A percentile compares a stretch with the other conserved stretches of the same genome.
Evolutionary conservation across 2,329 filamentous ascomycete genomes (phyloP).

Genomic region (Sclerotinia borealis): DNA sequence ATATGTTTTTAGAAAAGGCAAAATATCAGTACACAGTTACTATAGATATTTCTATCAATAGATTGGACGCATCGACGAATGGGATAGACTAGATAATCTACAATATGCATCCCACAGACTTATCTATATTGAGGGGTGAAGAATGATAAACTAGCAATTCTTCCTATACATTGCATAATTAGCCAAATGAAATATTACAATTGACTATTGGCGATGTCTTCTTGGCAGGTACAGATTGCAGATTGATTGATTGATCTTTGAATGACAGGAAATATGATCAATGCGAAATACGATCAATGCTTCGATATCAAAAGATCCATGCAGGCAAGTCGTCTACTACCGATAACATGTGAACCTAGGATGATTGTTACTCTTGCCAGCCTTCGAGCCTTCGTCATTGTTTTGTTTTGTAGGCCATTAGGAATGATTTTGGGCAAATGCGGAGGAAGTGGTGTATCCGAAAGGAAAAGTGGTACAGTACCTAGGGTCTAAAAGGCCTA

Average conservation of each 20-base stretch:
- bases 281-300: background rate
- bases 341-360: background rate
- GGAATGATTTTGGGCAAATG: too few relatives aligned
- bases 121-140: background rate
- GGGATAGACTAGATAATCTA: conserved; percentile 1
- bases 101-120: background rate
- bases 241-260: background rate
- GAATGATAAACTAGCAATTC: background rate
- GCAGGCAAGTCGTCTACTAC: too few relatives aligned
- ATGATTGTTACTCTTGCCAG: background rate
- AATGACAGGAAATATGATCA: conserved; percentile 2
- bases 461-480: too few relatives aligned
- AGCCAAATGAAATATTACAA: conserved; percentile 1
- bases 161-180: conserved; percentile 2
- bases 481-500: too few relatives aligned
- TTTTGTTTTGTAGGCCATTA: background rate
- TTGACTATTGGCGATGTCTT: background rate
- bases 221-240: conserved; percentile 4
- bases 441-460: too few relatives aligned
- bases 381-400: conserved; percentile 1
- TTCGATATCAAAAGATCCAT: background rate
- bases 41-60: too few relatives aligned
- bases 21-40: too few relatives aligned
- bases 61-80: too few relatives aligned
- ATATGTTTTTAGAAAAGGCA: too few relatives aligned